Base-by-base conservation (phyloP, 129 eudicot genomes). In the Arctium minus region DNA sequence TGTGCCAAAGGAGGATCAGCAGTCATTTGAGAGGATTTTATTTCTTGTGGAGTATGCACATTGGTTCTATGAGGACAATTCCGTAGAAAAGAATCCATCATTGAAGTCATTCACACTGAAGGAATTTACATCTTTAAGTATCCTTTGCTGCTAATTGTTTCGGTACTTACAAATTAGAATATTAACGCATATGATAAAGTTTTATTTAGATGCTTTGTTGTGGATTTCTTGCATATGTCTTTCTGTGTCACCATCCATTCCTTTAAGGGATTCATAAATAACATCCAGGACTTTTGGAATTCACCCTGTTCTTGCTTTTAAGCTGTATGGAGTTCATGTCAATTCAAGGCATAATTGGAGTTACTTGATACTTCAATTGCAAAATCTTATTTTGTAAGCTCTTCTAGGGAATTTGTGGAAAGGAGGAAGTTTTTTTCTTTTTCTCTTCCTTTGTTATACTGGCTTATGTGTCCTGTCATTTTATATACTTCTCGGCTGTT, bases 11-110 rank as follows among this genome's bases (percentile, higher is more conserved):
- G 99, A 96, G 86, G 99, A 96, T 73, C 99, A 93, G 40, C 98
- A 96, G 71, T 96, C 99, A 53, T 96, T 96, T 70, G 99, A 96
- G 88, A 89, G 99, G 88, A 93, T 96, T 74, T 84, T 96, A 76
- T 96, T 96, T 92, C 96, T 96, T 5, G 98, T 96, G 90, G 99
- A 96, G 91, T 96, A 93, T 70, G 99, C 99, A 15, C 99, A 96
- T 83, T 96, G 99, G 98, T 96, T 92, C 80, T 96, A 96, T 10
- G 99, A 96, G 84, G 99, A 96, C 88, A 96, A 93, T 79, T 80
- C 98, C 0, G 99, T 96, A 32, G 99, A 96, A 84, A 92, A 89
- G 70, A 91, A 96, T 86, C 99, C 99, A 6, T 96, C 99, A 12
- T 73, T 96, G 80, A 96, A 96, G 85, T 96, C 99, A 17, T 87